Percentiles rank a stretch among this genome's conserved stretches.
phyloP scores from a whole-genome alignment of 2,329 filamentous ascomycete genomes.

The Trichoderma guizhouense region DNA sequence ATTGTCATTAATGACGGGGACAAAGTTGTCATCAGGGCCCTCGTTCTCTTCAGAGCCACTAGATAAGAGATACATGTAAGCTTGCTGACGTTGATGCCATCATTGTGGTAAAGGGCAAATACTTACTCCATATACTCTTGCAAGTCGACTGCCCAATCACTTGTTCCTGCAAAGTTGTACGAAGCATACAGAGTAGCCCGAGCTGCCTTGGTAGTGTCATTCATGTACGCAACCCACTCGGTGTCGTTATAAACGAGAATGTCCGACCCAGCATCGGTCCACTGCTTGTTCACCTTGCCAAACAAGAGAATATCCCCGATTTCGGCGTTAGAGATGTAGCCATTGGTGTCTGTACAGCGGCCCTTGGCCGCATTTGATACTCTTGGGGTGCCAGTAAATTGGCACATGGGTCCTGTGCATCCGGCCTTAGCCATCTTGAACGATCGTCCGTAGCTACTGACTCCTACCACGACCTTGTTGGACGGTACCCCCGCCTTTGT shows the following conservation, averaged over 20 bases:
- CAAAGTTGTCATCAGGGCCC: neutral
- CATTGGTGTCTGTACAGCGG: slow-evolving; percentile 3
- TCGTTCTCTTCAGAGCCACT: neutral
- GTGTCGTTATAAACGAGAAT: slow-evolving; percentile 25
- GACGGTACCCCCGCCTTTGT: slow-evolving; percentile 28
- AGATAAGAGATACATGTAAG: slow-evolving; percentile 10
- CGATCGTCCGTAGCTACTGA: slow-evolving; percentile 28
- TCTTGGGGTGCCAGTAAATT: slow-evolving; percentile 20
- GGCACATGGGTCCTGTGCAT: slow-evolving; percentile 24
- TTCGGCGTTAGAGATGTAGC: slow-evolving; percentile 21
- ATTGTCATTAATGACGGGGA: neutral
- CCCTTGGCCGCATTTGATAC: neutral
- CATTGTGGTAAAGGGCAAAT: neutral
- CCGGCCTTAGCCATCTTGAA: slow-evolving; percentile 28
- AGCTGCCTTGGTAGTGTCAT: slow-evolving; percentile 20
- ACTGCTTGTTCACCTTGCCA: slow-evolving; percentile 10
- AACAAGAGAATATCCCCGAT: slow-evolving; percentile 25
- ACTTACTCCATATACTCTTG: neutral
- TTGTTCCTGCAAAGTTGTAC: slow-evolving; percentile 26
- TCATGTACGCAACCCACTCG: slow-evolving; percentile 28
- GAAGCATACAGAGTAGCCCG: slow-evolving; percentile 16
- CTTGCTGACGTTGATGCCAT: slow-evolving; percentile 12
- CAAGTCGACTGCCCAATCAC: neutral
- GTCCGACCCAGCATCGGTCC: slow-evolving; percentile 14
- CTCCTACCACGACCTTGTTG: slow-evolving; percentile 28